Conservation (phyloP, 2,329 filamentous ascomycete genomes). For the Bipolaris victoriae region DNA sequence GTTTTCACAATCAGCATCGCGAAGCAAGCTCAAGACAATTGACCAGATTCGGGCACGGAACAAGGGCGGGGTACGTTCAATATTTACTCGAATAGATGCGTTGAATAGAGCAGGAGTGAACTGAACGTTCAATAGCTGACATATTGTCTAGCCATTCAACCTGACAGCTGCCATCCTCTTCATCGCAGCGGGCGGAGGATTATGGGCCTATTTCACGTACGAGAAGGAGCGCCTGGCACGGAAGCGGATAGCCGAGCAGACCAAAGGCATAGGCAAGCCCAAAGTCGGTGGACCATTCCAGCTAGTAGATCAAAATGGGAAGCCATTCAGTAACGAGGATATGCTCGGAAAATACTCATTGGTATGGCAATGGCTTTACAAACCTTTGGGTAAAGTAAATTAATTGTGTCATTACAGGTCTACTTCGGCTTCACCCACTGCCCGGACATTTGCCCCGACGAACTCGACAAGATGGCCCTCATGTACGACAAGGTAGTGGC, state of each 20-base stretch:
- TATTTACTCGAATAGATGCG: not conserved
- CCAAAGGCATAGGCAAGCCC: slow-evolving; percentile 89
- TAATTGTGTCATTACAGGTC: slow-evolving; percentile 61
- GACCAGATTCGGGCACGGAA: slow-evolving; percentile 46
- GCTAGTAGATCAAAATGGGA: slow-evolving; percentile 81
- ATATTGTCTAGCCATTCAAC: slow-evolving; percentile 76
- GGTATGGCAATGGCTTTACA: slow-evolving; percentile 55
- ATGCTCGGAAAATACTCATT: slow-evolving; percentile 86
- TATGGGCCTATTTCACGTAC: slow-evolving; percentile 89
- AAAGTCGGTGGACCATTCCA: slow-evolving; percentile 91
- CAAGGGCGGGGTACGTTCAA: slow-evolving; percentile 41
- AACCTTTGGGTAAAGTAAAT: not conserved
- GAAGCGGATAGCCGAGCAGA: slow-evolving; percentile 85
- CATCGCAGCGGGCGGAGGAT: slow-evolving; percentile 73
- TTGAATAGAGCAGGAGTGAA: not conserved
- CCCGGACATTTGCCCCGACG: slow-evolving; percentile 97
- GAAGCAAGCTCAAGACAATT: slow-evolving; percentile 44
- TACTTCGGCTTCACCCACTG: slow-evolving; percentile 99
- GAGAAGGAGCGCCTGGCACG: slow-evolving; percentile 93
- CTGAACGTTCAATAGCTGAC: slow-evolving; percentile 12
- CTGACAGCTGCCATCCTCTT: slow-evolving; percentile 90
- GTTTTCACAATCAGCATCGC: slow-evolving; percentile 39
- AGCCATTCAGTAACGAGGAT: slow-evolving; percentile 76
- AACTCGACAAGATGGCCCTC: slow-evolving; percentile 98
- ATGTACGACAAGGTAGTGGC: slow-evolving; percentile 77